Evolutionary conservation across 768 basidiomycete species (phyloP), one percentile per base, ranked within the genome.

Genomic region (Obba rivulosa): DNA sequence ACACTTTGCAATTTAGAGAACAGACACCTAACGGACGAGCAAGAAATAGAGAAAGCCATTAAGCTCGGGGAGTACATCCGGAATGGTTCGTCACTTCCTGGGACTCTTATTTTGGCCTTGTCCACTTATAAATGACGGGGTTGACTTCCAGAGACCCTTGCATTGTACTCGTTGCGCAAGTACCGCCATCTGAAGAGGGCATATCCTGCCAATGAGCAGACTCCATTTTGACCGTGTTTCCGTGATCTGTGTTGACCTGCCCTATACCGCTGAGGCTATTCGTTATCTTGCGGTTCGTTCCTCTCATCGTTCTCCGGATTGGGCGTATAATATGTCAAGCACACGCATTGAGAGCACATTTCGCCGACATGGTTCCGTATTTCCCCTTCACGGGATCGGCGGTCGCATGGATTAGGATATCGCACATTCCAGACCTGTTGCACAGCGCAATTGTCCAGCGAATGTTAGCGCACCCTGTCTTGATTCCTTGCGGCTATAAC

Each of bases 61-160:
- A 76, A 74, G 50, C 66, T 91, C 24, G 86, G 82, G 11, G 88
- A 91, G 62, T 91, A 89, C 56, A 91, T 92, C 66, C 88, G 83
- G 69, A 86, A 87, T 59, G 90, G 90, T 86, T 57, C 52, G 77
- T 59, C 20, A 1, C 39, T 14, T 10, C 16, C 16, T 41, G 25
- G 17, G 31, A 23, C 18, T 41, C 43, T 4, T 34, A 38, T 21
- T 18, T 20, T 34, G 10, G 9, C 22, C 28, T 18, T 34, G 46
- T 25, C 28, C 13, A 10, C 24, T 43, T 43, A 17, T 45, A 34
- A 7, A 16, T 41, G 28, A 28, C 44, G 24, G 14, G 14, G 22
- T 41, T 24, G 20, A 24, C 44, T 28, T 17, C n/a, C 56, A 90
- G 89, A 92, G 69, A 91, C 88, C 0, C 71, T 92, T 38, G 88